Base-by-base conservation (phyloP, 768 basidiomycete species). In the Hypsizygus marmoreus region DNA sequence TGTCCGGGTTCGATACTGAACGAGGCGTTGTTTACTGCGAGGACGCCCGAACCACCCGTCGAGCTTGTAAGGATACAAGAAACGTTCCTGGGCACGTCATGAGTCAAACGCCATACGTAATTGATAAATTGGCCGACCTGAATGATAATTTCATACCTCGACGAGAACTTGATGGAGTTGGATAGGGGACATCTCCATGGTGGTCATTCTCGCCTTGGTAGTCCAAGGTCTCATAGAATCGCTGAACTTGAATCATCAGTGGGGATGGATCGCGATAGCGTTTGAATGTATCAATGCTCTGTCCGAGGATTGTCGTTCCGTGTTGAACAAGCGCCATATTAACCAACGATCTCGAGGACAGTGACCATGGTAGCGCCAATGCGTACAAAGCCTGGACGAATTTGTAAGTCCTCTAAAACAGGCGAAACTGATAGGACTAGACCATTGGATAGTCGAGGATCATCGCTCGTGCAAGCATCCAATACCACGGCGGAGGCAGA, bases 1-100 rank as follows among this genome's bases (percentile, higher is more conserved):
- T 71, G 65, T 0, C 76, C 76, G 4, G 74, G 55, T 12, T 68
- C 50, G 37, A 79, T 66, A 13, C 53, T 58, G 40, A 77, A 60
- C 0, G 70, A 68, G 40, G 74, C 50, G 38, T 68, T 54, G 16
- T 57, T 38, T 6, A 74, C 37, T 14, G 45, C 45, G 19, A 40
- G 45, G 4, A 46, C 54, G 8, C 59, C 60, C 13, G 39, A 7
- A 35, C 25, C 36, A 19, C 33, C 31, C 12, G 12, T 24, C 20
- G 34, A 30, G 19, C n/a, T 47, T 33, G 25, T 16, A 50, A 61
- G 19, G 14, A 37, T 20, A 55, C 49, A 31, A 20, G 42, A 46
- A 7, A 59, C 57, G 31, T 50, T 41, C 23, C 58, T 57, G 28
- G 17, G 14, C 22, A 10, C 12, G 12, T n/a, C n/a, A n/a, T n/a